Evolutionary conservation across 2,329 filamentous ascomycete genomes (phyloP).

Genomic region (Fusarium phyllophilum): DNA sequence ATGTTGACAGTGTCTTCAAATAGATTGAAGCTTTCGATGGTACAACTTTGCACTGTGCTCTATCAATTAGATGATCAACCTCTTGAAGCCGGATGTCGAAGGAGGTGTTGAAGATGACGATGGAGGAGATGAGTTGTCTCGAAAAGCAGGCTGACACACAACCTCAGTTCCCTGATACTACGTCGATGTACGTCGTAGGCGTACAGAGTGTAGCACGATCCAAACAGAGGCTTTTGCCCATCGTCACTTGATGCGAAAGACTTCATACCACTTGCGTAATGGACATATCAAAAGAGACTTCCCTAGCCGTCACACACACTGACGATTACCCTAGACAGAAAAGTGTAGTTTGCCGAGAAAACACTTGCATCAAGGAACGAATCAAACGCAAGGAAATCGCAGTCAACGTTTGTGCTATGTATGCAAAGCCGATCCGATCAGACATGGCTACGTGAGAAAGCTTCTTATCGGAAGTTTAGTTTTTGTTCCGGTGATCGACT

Average conservation of each 20-base stretch:
- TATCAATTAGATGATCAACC: background rate
- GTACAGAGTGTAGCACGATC: constrained; percentile 1
- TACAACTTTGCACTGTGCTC: constrained; percentile 25
- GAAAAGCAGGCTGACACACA: constrained; percentile 16
- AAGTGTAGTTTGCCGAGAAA: background rate
- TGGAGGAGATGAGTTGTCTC: constrained; percentile 11
- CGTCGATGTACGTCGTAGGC: constrained; percentile 5
- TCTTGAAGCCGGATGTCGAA: background rate
- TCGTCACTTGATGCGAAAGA: constrained; percentile 12
- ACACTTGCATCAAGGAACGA: constrained; percentile 21
- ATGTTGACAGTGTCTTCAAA: background rate
- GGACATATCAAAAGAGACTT: constrained; percentile 13
- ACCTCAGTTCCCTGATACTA: constrained; percentile 11
- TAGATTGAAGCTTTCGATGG: background rate
- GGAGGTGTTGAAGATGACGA: background rate
- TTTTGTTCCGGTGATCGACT: background rate
- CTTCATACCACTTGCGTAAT: constrained; percentile 31
- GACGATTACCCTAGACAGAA: constrained; percentile 28
- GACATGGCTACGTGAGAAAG: background rate
- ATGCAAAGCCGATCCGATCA: constrained; percentile 28
- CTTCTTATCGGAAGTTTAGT: background rate
- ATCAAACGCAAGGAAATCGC: background rate
- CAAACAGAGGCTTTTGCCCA: background rate
- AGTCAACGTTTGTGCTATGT: constrained; percentile 20
- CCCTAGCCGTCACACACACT: background rate